A percentile compares a stretch with the other conserved stretches of the same genome.
Evolutionary conservation across 345 rosid species (phyloP).

Genomic region (Jatropha curcas): DNA sequence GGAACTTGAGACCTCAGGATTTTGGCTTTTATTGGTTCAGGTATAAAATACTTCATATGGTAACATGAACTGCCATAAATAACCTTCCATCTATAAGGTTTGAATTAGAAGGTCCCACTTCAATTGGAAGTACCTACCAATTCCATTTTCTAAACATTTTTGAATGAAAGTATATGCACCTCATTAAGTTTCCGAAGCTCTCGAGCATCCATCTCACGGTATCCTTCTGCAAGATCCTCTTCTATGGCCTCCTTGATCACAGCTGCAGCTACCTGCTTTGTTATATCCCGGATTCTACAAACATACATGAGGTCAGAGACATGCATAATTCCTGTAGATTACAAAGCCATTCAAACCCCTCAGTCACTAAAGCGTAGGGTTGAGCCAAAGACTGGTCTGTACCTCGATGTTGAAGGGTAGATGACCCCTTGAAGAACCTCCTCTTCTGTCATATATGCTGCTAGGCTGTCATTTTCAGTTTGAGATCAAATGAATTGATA

Average conservation of each 20-base stretch:
- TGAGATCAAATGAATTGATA: conserved; percentile 19
- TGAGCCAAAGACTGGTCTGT: background rate
- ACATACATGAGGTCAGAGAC: background rate
- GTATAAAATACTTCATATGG: background rate
- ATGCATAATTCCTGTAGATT: background rate
- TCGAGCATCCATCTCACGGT: conserved; percentile 75
- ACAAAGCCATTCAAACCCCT: background rate
- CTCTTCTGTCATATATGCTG: conserved; percentile 86
- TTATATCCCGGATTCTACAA: conserved; percentile 87
- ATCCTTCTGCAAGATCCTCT: conserved; percentile 80
- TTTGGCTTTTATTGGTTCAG: background rate
- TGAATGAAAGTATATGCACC: conserved; percentile 36
- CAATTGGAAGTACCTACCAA: background rate
- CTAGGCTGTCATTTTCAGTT: conserved; percentile 62
- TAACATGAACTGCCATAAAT: background rate
- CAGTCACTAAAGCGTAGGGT: background rate
- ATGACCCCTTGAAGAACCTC: conserved; percentile 80
- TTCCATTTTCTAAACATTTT: background rate
- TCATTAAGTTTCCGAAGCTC: conserved; percentile 57
- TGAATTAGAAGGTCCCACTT: background rate
- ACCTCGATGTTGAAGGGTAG: conserved; percentile 89
- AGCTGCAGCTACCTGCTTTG: conserved; percentile 84
- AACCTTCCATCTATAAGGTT: background rate
- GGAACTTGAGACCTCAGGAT: too few species aligned
- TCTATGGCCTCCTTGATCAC: conserved; percentile 84